Evolutionary conservation across 208 protist genomes (phyloP).

Genomic region (Crithidia acanthocephali): DNA sequence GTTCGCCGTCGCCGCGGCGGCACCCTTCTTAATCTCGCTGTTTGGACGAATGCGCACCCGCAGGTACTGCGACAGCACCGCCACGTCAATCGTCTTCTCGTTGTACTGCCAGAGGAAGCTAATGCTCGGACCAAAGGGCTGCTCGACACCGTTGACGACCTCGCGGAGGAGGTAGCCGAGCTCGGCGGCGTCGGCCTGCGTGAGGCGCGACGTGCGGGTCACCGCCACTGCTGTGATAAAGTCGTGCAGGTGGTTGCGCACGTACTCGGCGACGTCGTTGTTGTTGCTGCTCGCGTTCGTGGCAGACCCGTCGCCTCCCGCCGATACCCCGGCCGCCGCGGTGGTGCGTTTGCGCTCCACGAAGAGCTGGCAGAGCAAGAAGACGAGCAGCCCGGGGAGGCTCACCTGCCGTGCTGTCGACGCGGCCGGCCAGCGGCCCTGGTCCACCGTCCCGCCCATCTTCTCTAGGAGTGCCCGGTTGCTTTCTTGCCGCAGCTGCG

Average conservation of each 20-base stretch:
- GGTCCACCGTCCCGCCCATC: conserved; percentile 86
- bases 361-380: conserved; percentile 84
- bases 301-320: background rate
- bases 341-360: conserved; percentile 69
- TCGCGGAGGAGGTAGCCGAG: conserved; percentile 84
- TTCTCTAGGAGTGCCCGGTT: conserved; percentile 80
- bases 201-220: conserved; percentile 71
- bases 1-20: conserved; percentile 13
- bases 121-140: conserved; percentile 85
- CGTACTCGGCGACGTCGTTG: conserved; percentile 60
- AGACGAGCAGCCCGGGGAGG: conserved; percentile 80
- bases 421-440: conserved; percentile 66
- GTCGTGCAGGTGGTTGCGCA: conserved; percentile 86
- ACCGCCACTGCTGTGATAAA: conserved; percentile 81
- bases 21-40: conserved; percentile 48
- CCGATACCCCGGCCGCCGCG: conserved; percentile 15
- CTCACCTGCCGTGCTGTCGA: conserved; percentile 78
- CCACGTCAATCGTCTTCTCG: conserved; percentile 86
- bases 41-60: conserved; percentile 77
- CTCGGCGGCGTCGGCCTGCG: conserved; percentile 75
- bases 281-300: conserved; percentile 1
- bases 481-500: conserved; percentile 83
- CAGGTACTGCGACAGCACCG: conserved; percentile 89
- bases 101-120: conserved; percentile 81
- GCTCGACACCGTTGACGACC: conserved; percentile 85